phyloP scores from a whole-genome alignment of 805 yeast species.

The Schwanniomyces polymorphus region DNA sequence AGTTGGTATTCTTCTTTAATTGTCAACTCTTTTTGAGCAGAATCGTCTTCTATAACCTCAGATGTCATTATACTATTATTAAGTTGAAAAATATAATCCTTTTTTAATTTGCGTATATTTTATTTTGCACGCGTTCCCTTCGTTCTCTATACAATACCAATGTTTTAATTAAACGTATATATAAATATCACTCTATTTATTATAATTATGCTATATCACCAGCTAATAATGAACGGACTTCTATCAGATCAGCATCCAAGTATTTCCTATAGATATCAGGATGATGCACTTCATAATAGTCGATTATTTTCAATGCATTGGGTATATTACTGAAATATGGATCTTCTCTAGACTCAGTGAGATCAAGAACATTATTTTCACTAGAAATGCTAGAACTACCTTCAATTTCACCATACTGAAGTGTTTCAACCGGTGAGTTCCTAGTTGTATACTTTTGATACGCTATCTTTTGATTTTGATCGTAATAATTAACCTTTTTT shows the following conservation, averaged over 20 bases:
- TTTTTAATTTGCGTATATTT: not conserved
- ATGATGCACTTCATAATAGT: conserved; percentile 24
- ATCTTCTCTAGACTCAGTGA: conserved; percentile 22
- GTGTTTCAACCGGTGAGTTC: not conserved
- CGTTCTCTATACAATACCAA: not conserved
- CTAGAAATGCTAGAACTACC: conserved; percentile 5
- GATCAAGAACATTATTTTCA: conserved; percentile 15
- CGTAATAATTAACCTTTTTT: conserved; percentile 20
- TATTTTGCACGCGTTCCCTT: not conserved
- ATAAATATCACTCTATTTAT: not conserved
- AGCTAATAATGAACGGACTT: conserved; percentile 7
- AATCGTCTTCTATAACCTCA: conserved; percentile 1
- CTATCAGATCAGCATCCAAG: conserved; percentile 9
- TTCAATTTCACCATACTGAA: conserved; percentile 1
- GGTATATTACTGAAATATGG: conserved; percentile 40
- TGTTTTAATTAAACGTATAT: not conserved
- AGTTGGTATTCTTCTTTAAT: conserved; percentile 69
- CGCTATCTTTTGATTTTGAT: conserved; percentile 12
- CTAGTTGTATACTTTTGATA: conserved; percentile 1
- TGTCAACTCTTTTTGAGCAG: conserved; percentile 37
- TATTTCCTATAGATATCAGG: not conserved
- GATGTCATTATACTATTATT: conserved; percentile 1
- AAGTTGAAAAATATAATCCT: not conserved
- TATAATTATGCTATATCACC: not conserved
- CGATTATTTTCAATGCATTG: conserved; percentile 40